Base-by-base conservation (phyloP, 306 rosid genomes). In the Alnus rubra region DNA sequence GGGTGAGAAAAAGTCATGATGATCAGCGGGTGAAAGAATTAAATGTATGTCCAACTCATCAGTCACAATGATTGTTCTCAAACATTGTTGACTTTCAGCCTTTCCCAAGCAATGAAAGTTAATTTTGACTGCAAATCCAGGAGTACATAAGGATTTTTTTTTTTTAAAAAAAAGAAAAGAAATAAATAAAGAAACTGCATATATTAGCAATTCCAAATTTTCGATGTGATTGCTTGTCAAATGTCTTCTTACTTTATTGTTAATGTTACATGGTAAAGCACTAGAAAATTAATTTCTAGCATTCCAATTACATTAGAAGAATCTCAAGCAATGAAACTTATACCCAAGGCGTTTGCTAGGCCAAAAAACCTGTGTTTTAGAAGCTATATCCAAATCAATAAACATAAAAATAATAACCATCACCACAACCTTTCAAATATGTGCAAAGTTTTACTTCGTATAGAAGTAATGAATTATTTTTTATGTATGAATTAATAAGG, bases 401-500 rank as follows among this genome's bases (percentile, higher is more conserved):
- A 19, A 37, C 28, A 35, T 65, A 37, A 37, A 37, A 37, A 18
- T 68, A 18, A 16, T n/a, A 9, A 68, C 16, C 0, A 9, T 9
- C 30, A 9, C 15, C 31, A 18, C 28, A 68, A 9, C 7, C 30
- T 8, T 8, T 39, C 51, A 7, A 68, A 39, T 13, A 18, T 39
- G 72, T 42, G 31, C 72, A 68, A 18, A 3, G 12, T 49, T 23
- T 71, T 7, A 12, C 19, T 3, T 4, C 2, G 14, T 49, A 30
- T 30, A 10, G 53, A 48, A 14, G 52, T n/a, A 19, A 0, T 19
- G 50, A 67, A 54, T 59, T 71, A 33, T 5, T 50, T 49, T 49
- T 56, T 51, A 78, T 51, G 33, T 48, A n/a, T 1, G 71, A 74
- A 37, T 42, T 44, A 79, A 67, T 84, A 83, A 95, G 99, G 99